Percentiles rank a stretch among this genome's conserved stretches.
Evolutionary conservation across 208 protist genomes (phyloP).

Genomic region (Porcisia hertigi): DNA sequence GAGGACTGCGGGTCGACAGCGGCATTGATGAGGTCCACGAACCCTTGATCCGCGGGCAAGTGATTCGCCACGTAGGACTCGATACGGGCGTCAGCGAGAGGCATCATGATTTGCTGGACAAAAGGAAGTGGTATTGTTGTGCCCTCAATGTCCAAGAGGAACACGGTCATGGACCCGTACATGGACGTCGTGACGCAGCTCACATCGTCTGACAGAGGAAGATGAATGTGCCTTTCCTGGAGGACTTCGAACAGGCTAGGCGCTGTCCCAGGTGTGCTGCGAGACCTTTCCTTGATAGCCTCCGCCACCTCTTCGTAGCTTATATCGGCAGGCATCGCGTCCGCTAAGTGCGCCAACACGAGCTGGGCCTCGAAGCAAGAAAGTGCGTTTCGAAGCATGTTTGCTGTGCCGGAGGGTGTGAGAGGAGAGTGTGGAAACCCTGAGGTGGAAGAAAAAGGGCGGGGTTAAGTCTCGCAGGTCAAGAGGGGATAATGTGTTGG

Average conservation of each 20-base stretch:
- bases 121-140: conserved; percentile 87
- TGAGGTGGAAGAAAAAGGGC: too few relatives aligned
- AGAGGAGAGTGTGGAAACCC: too few relatives aligned
- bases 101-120: conserved; percentile 62
- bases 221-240: conserved; percentile 1
- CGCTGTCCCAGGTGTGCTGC: not conserved
- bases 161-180: conserved; percentile 27
- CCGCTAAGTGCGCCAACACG: conserved; percentile 27
- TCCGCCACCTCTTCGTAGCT: conserved; percentile 1
- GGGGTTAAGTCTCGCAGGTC: too few relatives aligned
- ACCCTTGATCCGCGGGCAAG: conserved; percentile 35
- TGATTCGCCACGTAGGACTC: conserved; percentile 38
- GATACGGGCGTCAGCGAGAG: conserved; percentile 35
- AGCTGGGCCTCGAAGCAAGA: conserved; percentile 26
- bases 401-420: not conserved
- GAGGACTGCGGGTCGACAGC: conserved; percentile 4
- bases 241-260: conserved; percentile 5
- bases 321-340: conserved; percentile 19
- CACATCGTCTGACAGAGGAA: not conserved
- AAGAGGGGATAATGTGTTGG: not conserved
- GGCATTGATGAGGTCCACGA: conserved; percentile 20
- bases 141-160: conserved; percentile 80
- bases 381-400: conserved; percentile 10
- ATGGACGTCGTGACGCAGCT: not conserved
- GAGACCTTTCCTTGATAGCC: not conserved